A percentile compares a stretch with the other conserved stretches of the same genome.
These are phyloP conservation scores for Hordeum pubiflorum DNA, from an alignment of 202 grass and related monocot species.

Conservation along the genomic window DNA sequence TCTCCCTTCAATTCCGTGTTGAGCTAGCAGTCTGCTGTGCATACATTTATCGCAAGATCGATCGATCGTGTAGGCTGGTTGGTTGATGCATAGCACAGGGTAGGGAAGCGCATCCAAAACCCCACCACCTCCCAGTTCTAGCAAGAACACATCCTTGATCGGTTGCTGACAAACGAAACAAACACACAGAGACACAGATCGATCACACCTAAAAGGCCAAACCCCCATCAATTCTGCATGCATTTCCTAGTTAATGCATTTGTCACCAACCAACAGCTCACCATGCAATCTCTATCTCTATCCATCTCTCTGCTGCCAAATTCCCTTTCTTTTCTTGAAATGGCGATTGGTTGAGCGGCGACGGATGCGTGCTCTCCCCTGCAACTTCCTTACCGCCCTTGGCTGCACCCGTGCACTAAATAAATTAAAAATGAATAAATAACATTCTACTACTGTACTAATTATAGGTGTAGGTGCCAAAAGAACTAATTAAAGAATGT, in stretches of 20 bases:
- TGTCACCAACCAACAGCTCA: constrained; percentile 20
- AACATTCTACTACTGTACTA: not conserved
- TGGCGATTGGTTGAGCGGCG: constrained; percentile 37
- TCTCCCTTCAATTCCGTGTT: not conserved
- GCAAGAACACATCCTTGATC: not conserved
- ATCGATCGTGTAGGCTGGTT: not conserved
- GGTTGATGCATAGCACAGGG: not conserved
- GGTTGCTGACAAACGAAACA: not conserved
- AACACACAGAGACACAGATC: not conserved
- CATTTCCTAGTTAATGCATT: not conserved
- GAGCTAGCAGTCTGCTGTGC: not conserved
- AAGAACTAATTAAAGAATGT: not conserved
- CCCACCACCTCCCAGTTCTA: not conserved
- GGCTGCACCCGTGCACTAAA: not conserved
- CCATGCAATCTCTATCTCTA: not conserved
- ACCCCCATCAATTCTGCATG: not conserved
- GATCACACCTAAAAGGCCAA: not conserved
- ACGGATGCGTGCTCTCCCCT: constrained; percentile 21
- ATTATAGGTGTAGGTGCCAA: not conserved
- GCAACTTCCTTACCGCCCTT: constrained; percentile 10
- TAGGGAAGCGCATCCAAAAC: not conserved
- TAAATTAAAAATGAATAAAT: not conserved
- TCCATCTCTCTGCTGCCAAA: not conserved
- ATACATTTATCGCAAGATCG: not conserved
- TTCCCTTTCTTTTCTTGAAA: constrained; percentile 20